Evolutionary conservation across 495 filamentous ascomycete species (phyloP).

Genomic region (Xylaria scruposa): DNA sequence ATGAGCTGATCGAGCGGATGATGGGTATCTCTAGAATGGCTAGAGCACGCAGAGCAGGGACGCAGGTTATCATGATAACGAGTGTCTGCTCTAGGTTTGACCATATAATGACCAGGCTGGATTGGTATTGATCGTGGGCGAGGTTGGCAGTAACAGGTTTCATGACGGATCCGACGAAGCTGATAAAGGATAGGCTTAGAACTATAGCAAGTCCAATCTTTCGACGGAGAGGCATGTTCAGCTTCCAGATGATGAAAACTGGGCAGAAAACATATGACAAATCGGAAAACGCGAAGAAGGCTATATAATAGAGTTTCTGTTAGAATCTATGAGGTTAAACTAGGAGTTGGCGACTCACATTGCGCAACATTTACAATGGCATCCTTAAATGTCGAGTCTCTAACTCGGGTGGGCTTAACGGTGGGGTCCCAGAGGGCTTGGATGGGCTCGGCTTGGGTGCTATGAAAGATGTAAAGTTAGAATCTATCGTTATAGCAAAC

Average conservation of each 20-base stretch:
- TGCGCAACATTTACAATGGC: conserved; percentile 1
- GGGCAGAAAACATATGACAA: neutral
- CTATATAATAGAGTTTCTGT: neutral
- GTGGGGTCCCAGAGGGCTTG: neutral
- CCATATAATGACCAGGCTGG: neutral
- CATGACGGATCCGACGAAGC: neutral
- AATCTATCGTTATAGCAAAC: neutral
- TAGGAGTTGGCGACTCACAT: neutral
- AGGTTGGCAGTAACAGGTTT: neutral
- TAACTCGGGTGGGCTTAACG: neutral
- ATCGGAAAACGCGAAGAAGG: neutral
- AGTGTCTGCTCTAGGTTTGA: neutral
- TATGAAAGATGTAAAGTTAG: neutral
- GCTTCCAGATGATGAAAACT: neutral
- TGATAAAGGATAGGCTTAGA: neutral
- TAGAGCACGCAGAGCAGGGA: neutral
- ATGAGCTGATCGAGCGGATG: neutral
- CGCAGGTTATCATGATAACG: neutral
- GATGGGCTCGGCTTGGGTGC: neutral
- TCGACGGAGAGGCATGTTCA: neutral
- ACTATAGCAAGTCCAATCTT: neutral
- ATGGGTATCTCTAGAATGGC: neutral
- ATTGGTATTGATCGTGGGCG: neutral
- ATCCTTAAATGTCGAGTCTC: neutral
- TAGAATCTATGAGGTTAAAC: neutral